A percentile compares a stretch with the other conserved stretches of the same genome.
These are phyloP conservation scores for Zygoascus sp. DNA, from an alignment of 1,139 yeast genomes.

Conservation along the genomic window DNA sequence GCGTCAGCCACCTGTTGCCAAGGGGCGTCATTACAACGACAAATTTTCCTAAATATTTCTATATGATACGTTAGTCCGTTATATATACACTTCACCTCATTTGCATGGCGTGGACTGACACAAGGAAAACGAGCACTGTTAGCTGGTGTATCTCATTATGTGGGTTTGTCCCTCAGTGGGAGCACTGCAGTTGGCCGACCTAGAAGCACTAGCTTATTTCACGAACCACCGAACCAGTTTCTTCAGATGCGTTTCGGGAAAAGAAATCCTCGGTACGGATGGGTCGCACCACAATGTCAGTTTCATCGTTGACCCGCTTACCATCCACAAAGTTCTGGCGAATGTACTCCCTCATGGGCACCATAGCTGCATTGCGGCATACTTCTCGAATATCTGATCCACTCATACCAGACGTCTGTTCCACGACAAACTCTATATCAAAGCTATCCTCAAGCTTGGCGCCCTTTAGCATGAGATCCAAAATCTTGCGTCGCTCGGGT, in stretches of 20 bases:
- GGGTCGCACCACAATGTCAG: constrained; percentile 37
- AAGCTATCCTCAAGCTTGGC: constrained; percentile 54
- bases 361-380: constrained; percentile 89
- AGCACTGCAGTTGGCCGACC: neutral
- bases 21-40: no score
- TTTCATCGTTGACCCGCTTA: constrained; percentile 17
- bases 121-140: no score
- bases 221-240: constrained; percentile 1
- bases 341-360: constrained; percentile 82
- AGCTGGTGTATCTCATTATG: no score
- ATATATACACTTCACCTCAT: no score
- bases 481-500: constrained; percentile 64
- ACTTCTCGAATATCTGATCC: constrained; percentile 91
- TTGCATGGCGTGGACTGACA: no score
- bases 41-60: neutral
- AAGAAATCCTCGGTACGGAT: constrained; percentile 39
- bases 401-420: constrained; percentile 67
- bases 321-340: constrained; percentile 32
- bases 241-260: constrained; percentile 19
- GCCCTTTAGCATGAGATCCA: constrained; percentile 60
- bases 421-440: constrained; percentile 57
- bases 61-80: neutral
- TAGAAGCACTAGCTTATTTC: neutral
- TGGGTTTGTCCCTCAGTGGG: no score
- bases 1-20: no score